These are phyloP conservation scores for Lachnellula arida DNA, from an alignment of 2,329 filamentous ascomycete genomes.

Conservation along the genomic window DNA sequence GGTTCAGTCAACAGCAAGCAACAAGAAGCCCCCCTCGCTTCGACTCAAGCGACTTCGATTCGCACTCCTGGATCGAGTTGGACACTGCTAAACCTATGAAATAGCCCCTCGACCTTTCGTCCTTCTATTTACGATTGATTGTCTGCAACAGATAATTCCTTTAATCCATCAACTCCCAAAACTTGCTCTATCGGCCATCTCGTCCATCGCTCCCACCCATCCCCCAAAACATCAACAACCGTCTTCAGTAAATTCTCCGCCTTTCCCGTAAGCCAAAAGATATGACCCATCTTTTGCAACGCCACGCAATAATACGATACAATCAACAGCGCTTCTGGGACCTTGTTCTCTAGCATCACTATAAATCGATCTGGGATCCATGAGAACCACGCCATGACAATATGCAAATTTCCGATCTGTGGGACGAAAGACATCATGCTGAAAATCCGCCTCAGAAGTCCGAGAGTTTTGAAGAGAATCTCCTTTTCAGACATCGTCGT, in stretches of 20 bases:
- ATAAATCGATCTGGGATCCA: slow-evolving; percentile 30
- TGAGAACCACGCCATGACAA: slow-evolving; percentile 36
- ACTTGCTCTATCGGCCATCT: slow-evolving; percentile 24
- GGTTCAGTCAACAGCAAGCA: no score
- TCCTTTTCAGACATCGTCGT: slow-evolving; percentile 5
- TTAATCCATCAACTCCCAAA: neutral
- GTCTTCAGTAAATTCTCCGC: slow-evolving; percentile 35
- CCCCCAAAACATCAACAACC: slow-evolving; percentile 26
- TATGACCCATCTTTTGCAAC: slow-evolving; percentile 33
- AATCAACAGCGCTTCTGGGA: slow-evolving; percentile 35
- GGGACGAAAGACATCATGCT: slow-evolving; percentile 23
- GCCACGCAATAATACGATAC: slow-evolving; percentile 36
- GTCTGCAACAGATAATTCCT: neutral
- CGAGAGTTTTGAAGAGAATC: slow-evolving; percentile 12
- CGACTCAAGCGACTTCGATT: no score
- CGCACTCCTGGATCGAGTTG: no score
- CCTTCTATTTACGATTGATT: neutral
- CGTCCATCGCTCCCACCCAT: slow-evolving; percentile 23
- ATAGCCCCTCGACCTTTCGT: neutral
- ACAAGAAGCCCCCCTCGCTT: no score
- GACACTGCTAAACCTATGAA: neutral
- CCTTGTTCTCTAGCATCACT: slow-evolving; percentile 31
- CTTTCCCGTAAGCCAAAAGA: slow-evolving; percentile 43
- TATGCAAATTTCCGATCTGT: slow-evolving; percentile 14
- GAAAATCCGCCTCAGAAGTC: slow-evolving; percentile 15